These are phyloP conservation scores for Suillus tomentosus DNA, from an alignment of 768 basidiomycete species.

Conservation along the genomic window DNA sequence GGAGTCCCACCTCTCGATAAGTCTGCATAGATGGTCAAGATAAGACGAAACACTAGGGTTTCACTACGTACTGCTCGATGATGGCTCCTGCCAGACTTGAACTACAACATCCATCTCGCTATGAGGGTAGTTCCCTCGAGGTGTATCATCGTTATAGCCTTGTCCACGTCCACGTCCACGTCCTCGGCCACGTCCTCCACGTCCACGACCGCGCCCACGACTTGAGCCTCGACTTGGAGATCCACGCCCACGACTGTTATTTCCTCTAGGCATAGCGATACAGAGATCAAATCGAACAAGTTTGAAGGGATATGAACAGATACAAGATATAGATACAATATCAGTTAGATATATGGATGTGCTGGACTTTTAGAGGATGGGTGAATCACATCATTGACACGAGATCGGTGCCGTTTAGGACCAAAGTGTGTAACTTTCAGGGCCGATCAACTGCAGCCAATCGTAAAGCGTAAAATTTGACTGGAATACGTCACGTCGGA, in stretches of 20 bases:
- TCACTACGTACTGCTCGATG: constrained; percentile 19
- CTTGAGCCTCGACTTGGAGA: constrained; percentile 25
- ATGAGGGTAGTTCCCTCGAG: constrained; percentile 23
- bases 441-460: background rate
- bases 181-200: constrained; percentile 13
- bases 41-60: background rate
- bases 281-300: constrained; percentile 3
- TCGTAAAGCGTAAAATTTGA: background rate
- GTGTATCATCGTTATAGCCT: background rate
- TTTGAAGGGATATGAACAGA: constrained; percentile 4
- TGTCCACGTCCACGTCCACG: background rate
- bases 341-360: background rate
- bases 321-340: constrained; percentile 13
- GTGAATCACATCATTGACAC: constrained; percentile 1
- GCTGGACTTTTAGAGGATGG: background rate
- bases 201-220: constrained; percentile 10
- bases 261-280: constrained; percentile 23
- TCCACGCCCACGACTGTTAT: constrained; percentile 27
- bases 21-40: constrained; percentile 16
- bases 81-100: constrained; percentile 26
- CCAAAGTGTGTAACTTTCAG: no score
- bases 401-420: background rate
- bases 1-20: constrained; percentile 9
- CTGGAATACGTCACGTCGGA: background rate
- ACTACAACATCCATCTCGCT: constrained; percentile 26